A percentile compares a stretch with the other conserved stretches of the same genome.
phyloP scores from a whole-genome alignment of 2,329 filamentous ascomycete genomes.

The Periconia sp. region DNA sequence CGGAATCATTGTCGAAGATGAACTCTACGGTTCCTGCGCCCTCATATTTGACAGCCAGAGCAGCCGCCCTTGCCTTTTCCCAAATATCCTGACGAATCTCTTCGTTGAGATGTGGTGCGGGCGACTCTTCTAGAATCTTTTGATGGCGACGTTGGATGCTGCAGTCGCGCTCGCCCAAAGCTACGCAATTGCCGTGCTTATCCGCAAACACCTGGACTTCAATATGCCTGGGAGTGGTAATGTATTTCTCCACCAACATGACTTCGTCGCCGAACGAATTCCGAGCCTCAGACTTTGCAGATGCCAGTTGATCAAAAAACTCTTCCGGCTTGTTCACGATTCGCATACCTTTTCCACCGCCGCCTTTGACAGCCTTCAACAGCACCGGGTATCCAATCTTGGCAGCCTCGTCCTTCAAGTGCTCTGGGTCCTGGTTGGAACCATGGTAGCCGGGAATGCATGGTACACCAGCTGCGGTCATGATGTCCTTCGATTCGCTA shows the following conservation, averaged over 20 bases:
- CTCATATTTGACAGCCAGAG: constrained; percentile 65
- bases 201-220: constrained; percentile 70
- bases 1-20: constrained; percentile 68
- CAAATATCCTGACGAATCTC: constrained; percentile 64
- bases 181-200: constrained; percentile 65
- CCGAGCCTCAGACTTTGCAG: constrained; percentile 64
- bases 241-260: constrained; percentile 70
- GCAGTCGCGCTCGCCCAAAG: constrained; percentile 66
- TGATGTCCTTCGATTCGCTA: constrained; percentile 87
- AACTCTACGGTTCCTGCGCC: constrained; percentile 69
- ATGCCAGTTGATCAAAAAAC: constrained; percentile 63
- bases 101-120: constrained; percentile 63
- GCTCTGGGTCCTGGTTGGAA: constrained; percentile 68
- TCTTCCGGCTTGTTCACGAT: constrained; percentile 61
- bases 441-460: constrained; percentile 98
- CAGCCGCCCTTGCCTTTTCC: constrained; percentile 65
- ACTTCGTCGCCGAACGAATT: constrained; percentile 67
- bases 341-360: constrained; percentile 70
- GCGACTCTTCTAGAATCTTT: constrained; percentile 68
- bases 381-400: constrained; percentile 68
- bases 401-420: constrained; percentile 69
- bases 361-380: constrained; percentile 67
- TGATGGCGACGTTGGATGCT: constrained; percentile 67
- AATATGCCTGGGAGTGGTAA: constrained; percentile 66
- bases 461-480: constrained; percentile 90